Percentiles rank a stretch among this genome's conserved stretches.
Conservation (phyloP, 192 early-diverging fungal genomes). For the Mycoemilia scoparia region DNA sequence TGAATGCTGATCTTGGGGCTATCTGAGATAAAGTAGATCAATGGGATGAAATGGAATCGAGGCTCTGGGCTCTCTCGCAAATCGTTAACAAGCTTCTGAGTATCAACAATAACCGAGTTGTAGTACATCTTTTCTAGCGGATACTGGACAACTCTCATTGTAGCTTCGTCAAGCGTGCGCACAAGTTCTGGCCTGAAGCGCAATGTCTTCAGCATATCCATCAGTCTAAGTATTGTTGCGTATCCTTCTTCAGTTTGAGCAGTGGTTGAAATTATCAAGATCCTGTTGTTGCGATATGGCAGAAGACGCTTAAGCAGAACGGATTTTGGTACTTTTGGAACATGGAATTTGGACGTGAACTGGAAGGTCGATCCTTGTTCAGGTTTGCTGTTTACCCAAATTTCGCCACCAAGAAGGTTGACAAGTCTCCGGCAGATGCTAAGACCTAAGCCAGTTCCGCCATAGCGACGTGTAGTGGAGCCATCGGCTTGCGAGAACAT, state of each 20-base stretch:
- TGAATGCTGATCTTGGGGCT: slow-evolving; percentile 13
- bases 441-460: slow-evolving; percentile 71
- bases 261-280: slow-evolving; percentile 44
- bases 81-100: slow-evolving; percentile 35
- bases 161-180: slow-evolving; percentile 28
- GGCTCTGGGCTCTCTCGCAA: slow-evolving; percentile 26
- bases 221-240: slow-evolving; percentile 14
- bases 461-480: slow-evolving; percentile 65
- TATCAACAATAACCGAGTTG: slow-evolving; percentile 51
- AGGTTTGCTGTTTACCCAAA: slow-evolving; percentile 56
- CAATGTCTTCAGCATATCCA: slow-evolving; percentile 30
- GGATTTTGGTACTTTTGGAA: slow-evolving; percentile 10
- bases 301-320: slow-evolving; percentile 24
- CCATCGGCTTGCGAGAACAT: slow-evolving; percentile 72
- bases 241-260: slow-evolving; percentile 15
- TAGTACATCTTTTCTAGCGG: slow-evolving; percentile 28
- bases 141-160: slow-evolving; percentile 17
- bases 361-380: slow-evolving; percentile 62
- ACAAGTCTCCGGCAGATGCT: slow-evolving; percentile 65
- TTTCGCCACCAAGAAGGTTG: slow-evolving; percentile 55
- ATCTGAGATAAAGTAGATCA: slow-evolving; percentile 37
- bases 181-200: slow-evolving; percentile 24
- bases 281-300: slow-evolving; percentile 42
- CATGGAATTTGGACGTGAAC: slow-evolving; percentile 45
- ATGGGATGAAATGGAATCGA: slow-evolving; percentile 46